These are phyloP conservation scores for Kodamaea kaohsiungensis DNA, from an alignment of 805 yeast genomes.

Conservation along the genomic window DNA sequence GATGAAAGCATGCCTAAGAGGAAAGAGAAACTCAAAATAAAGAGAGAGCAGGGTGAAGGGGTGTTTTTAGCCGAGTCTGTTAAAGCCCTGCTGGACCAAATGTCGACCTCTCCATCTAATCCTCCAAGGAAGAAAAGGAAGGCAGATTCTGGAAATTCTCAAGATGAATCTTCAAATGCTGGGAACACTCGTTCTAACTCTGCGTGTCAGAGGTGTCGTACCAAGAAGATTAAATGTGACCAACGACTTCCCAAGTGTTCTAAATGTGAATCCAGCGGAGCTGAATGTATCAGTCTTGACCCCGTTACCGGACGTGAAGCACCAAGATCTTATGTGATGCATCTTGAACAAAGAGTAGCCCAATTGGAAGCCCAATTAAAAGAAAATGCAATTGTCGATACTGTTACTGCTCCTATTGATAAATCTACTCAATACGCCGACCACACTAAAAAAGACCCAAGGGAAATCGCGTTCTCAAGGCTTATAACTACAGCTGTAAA, in stretches of 20 bases:
- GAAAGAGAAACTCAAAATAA: background rate
- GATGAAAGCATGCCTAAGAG: constrained; percentile 3
- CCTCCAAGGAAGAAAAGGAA: background rate
- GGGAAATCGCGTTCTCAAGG: constrained; percentile 65
- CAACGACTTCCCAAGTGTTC: constrained; percentile 66
- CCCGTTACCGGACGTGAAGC: constrained; percentile 87
- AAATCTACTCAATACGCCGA: background rate
- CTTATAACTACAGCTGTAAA: constrained; percentile 78
- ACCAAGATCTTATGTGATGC: constrained; percentile 75
- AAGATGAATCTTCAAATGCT: background rate
- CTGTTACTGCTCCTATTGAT: background rate
- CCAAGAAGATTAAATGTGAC: constrained; percentile 66
- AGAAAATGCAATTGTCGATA: background rate
- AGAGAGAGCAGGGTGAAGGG: background rate
- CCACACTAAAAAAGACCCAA: background rate
- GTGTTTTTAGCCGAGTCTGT: background rate
- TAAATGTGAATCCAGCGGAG: constrained; percentile 63
- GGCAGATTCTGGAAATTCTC: background rate
- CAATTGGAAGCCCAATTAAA: constrained; percentile 54
- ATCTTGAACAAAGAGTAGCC: constrained; percentile 65
- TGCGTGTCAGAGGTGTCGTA: constrained; percentile 83
- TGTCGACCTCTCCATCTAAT: background rate
- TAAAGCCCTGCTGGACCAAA: background rate
- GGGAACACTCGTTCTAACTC: constrained; percentile 67
- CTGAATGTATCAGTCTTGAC: constrained; percentile 79